Percentiles rank a stretch among this genome's conserved stretches.
Evolutionary conservation across 2,329 filamentous ascomycete genomes (phyloP).

Genomic region (Colletotrichum lupini): DNA sequence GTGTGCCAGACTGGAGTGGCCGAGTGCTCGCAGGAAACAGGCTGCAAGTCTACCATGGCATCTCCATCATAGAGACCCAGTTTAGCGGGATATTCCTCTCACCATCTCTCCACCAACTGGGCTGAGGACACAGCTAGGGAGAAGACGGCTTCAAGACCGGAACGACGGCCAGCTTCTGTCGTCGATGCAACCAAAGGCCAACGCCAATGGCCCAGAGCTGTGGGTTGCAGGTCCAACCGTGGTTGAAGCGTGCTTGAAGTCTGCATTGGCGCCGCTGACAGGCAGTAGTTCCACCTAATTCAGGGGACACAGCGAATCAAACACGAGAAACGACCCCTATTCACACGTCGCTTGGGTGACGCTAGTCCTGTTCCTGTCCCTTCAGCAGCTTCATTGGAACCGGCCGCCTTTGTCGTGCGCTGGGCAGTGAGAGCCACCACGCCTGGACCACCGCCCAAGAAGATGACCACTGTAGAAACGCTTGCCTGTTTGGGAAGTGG

Average conservation of each 20-base stretch:
- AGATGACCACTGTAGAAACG: neutral
- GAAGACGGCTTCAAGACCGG: neutral
- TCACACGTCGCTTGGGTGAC: neutral
- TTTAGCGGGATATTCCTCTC: neutral
- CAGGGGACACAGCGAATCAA: conserved; percentile 15
- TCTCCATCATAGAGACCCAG: neutral
- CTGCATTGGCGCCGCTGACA: conserved; percentile 28
- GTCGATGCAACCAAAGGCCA: neutral
- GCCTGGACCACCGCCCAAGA: neutral
- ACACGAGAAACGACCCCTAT: neutral
- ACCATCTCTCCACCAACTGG: conserved; percentile 16
- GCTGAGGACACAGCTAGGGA: neutral
- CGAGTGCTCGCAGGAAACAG: neutral
- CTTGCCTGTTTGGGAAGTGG: conserved; percentile 15
- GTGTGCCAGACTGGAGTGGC: neutral
- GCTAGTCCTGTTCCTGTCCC: conserved; percentile 27
- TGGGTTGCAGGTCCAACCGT: neutral
- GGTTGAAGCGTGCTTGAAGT: neutral
- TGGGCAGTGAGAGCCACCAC: neutral
- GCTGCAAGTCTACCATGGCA: neutral
- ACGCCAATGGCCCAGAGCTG: neutral
- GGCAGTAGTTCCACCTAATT: neutral
- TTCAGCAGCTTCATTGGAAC: neutral
- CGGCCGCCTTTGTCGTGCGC: neutral
- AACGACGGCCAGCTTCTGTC: conserved; percentile 4